These are phyloP conservation scores for Trypanosoma brucei DNA, from an alignment of 208 protist species.

Conservation along the genomic window DNA sequence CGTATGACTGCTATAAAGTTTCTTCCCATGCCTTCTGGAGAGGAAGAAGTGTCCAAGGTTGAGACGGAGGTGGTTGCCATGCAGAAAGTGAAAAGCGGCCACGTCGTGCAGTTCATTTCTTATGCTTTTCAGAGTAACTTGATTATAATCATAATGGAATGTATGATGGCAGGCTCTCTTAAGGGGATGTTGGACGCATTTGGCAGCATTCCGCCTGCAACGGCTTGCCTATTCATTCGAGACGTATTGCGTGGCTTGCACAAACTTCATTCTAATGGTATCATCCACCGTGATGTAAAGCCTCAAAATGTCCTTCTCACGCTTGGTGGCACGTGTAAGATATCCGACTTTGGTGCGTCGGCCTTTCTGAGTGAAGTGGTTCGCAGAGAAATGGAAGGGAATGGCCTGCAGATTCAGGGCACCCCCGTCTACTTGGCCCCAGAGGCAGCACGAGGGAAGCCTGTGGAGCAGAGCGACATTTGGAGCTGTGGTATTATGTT, in stretches of 20 bases:
- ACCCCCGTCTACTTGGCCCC: conserved; percentile 88
- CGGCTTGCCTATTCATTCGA: conserved; percentile 71
- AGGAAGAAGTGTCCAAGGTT: conserved; percentile 47
- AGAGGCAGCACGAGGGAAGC: conserved; percentile 69
- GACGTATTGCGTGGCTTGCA: conserved; percentile 77
- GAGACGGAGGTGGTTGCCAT: conserved; percentile 84
- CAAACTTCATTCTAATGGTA: conserved; percentile 75
- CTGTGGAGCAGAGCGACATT: conserved; percentile 75
- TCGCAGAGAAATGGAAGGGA: conserved; percentile 43
- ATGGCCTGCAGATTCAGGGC: conserved; percentile 44
- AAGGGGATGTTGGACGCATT: conserved; percentile 76
- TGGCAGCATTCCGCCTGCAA: conserved; percentile 55
- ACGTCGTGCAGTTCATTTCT: conserved; percentile 85
- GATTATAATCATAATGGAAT: conserved; percentile 89
- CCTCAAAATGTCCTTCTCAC: conserved; percentile 89
- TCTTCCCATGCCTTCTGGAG: conserved; percentile 66
- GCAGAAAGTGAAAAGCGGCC: conserved; percentile 72
- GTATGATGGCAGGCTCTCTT: conserved; percentile 83
- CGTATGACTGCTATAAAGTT: conserved; percentile 83
- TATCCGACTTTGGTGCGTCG: conserved; percentile 90
- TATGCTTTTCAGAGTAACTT: conserved; percentile 67
- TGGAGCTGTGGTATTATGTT: conserved; percentile 89
- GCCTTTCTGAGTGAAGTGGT: conserved; percentile 69
- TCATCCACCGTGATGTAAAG: conserved; percentile 91
- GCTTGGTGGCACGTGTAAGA: conserved; percentile 76